phyloP scores from a whole-genome alignment of 768 basidiomycete genomes.

The Boletus subcaerulescens region DNA sequence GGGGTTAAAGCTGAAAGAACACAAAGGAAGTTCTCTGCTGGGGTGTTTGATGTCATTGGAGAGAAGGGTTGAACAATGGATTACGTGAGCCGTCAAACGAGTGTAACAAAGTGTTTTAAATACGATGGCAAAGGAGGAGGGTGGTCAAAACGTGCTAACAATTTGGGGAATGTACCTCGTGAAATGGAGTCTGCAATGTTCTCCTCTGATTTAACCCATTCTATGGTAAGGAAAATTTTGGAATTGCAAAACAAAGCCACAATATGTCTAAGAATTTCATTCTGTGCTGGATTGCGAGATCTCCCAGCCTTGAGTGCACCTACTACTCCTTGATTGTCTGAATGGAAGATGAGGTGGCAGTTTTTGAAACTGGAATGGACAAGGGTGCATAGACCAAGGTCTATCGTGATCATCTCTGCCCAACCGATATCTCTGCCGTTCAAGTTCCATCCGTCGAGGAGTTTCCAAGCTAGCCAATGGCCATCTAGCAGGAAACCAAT shows the following conservation, averaged over 20 bases:
- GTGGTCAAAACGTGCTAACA: slow-evolving; percentile 2
- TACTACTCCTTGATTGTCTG: slow-evolving; percentile 43
- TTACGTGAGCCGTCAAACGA: too few species aligned
- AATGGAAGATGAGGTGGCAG: slow-evolving; percentile 31
- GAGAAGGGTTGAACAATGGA: too few species aligned
- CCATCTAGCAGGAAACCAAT: slow-evolving; percentile 34
- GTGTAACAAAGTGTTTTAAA: background rate
- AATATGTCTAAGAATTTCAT: slow-evolving; percentile 1
- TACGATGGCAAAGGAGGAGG: slow-evolving; percentile 6
- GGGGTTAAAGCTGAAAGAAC: too few species aligned
- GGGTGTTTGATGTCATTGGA: too few species aligned
- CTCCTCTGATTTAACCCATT: slow-evolving; percentile 3
- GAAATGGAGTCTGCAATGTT: slow-evolving; percentile 43
- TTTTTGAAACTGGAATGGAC: slow-evolving; percentile 14
- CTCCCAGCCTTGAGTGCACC: background rate
- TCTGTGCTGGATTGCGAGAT: background rate
- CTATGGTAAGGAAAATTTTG: background rate
- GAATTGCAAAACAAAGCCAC: background rate
- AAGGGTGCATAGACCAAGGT: background rate
- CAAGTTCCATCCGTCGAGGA: background rate
- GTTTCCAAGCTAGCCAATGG: slow-evolving; percentile 40
- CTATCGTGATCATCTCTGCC: background rate
- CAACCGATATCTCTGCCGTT: background rate
- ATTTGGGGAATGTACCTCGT: slow-evolving; percentile 26
- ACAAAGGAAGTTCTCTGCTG: too few species aligned